Evolutionary conservation across 1,139 yeast genomes (phyloP).

Genomic region (Zygoascus sp.): DNA sequence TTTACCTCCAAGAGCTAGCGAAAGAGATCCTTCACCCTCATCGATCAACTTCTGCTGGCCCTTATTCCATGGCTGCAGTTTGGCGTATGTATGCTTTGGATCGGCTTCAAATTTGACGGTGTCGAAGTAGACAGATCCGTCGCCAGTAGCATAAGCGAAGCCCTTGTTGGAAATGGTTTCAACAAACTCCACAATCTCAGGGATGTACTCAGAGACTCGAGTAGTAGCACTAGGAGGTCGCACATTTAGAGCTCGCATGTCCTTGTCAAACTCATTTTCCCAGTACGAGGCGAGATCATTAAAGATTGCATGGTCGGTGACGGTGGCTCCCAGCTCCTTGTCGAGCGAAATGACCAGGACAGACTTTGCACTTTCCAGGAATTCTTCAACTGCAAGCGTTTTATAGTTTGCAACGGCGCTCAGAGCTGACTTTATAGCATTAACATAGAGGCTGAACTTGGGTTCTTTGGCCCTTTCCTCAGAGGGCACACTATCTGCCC

Average conservation of each 20-base stretch:
- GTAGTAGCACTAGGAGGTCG: conserved; percentile 82
- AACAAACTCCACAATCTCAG: conserved; percentile 81
- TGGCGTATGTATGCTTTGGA: conserved; percentile 75
- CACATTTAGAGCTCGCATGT: conserved; percentile 82
- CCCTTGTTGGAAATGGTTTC: conserved; percentile 70
- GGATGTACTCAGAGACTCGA: conserved; percentile 94
- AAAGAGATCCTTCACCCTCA: conserved; percentile 93
- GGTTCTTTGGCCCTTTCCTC: conserved; percentile 56
- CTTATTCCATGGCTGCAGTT: conserved; percentile 97
- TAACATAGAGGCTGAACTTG: conserved; percentile 78
- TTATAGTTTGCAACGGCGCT: conserved; percentile 29
- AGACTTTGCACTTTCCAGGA: conserved; percentile 56
- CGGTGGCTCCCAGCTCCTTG: conserved; percentile 61
- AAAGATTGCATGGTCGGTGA: conserved; percentile 82
- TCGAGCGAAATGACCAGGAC: conserved; percentile 74
- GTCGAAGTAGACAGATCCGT: conserved; percentile 95
- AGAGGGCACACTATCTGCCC: conserved; percentile 51
- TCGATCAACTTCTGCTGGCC: conserved; percentile 80
- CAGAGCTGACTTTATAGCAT: conserved; percentile 57
- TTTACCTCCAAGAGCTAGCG: conserved; percentile 53
- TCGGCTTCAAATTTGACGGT: conserved; percentile 72
- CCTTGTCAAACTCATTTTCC: conserved; percentile 80
- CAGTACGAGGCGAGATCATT: conserved; percentile 79
- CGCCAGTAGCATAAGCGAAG: conserved; percentile 74
- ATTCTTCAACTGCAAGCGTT: conserved; percentile 36